These are phyloP conservation scores for Starmera quercuum DNA, from an alignment of 805 yeast genomes.

Conservation along the genomic window DNA sequence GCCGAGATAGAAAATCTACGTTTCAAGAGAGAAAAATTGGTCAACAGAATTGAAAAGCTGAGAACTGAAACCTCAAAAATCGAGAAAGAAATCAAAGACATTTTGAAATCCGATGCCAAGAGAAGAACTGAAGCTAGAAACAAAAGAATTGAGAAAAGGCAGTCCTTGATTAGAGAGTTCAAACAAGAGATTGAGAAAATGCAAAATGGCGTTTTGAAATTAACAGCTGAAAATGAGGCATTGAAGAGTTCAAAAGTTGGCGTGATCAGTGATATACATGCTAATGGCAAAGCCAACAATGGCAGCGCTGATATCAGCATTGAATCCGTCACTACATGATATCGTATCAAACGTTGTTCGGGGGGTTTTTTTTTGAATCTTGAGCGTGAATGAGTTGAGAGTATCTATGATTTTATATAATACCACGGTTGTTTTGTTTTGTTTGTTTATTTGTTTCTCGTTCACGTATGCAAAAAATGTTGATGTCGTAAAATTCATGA, in stretches of 20 bases:
- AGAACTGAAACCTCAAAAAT: slow-evolving; percentile 9
- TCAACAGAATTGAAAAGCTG: slow-evolving; percentile 23
- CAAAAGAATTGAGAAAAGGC: slow-evolving; percentile 15
- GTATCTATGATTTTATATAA: too few relatives aligned
- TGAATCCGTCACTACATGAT: too few relatives aligned
- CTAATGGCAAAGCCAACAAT: not conserved
- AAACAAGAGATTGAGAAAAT: slow-evolving; percentile 17
- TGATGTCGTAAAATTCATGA: too few relatives aligned
- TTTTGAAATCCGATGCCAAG: slow-evolving; percentile 9
- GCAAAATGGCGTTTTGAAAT: slow-evolving; percentile 9
- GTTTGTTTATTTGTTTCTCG: too few relatives aligned
- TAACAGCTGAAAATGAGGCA: slow-evolving; percentile 13
- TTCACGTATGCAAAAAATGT: too few relatives aligned
- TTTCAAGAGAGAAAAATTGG: slow-evolving; percentile 26
- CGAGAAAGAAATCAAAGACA: slow-evolving; percentile 8
- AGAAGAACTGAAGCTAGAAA: slow-evolving; percentile 11
- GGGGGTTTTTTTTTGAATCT: too few relatives aligned
- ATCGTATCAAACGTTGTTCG: too few relatives aligned
- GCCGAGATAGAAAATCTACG: slow-evolving; percentile 21
- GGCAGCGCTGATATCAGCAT: not conserved
- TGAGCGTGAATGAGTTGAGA: too few relatives aligned
- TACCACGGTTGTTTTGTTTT: too few relatives aligned
- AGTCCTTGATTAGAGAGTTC: slow-evolving; percentile 15
- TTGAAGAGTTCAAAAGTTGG: slow-evolving; percentile 3
- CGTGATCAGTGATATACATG: not conserved